These are phyloP conservation scores for Lathyrus sativus DNA, from an alignment of 306 rosid genomes.

Conservation along the genomic window DNA sequence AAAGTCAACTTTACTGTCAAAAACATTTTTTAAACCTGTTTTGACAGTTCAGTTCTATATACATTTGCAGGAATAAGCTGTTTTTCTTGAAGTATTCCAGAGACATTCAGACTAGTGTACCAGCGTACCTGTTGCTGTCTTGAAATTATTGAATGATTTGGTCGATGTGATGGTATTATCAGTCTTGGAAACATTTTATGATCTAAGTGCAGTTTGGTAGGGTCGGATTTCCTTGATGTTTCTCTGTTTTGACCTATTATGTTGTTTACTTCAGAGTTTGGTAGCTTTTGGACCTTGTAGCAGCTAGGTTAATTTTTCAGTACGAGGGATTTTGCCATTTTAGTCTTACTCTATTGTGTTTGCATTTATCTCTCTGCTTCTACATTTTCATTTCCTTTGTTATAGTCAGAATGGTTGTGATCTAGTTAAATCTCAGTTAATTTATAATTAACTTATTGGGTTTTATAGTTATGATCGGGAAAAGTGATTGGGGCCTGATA, in stretches of 20 bases:
- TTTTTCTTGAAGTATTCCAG: slow-evolving; percentile 29
- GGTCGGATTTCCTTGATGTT: slow-evolving; percentile 50
- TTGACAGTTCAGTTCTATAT: slow-evolving; percentile 16
- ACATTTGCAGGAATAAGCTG: slow-evolving; percentile 53
- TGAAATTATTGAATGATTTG: slow-evolving; percentile 42
- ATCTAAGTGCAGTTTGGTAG: slow-evolving; percentile 65
- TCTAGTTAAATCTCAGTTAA: slow-evolving; percentile 37
- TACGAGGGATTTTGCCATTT: slow-evolving; percentile 33
- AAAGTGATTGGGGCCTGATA: slow-evolving; percentile 62
- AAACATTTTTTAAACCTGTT: not conserved
- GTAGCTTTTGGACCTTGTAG: slow-evolving; percentile 46
- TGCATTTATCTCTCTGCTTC: slow-evolving; percentile 11
- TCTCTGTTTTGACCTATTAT: slow-evolving; percentile 45
- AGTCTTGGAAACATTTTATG: slow-evolving; percentile 42
- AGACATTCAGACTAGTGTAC: slow-evolving; percentile 29
- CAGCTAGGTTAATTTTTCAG: slow-evolving; percentile 40
- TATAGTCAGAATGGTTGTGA: slow-evolving; percentile 32
- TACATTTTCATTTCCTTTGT: slow-evolving; percentile 17
- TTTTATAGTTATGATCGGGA: slow-evolving; percentile 83
- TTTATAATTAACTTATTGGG: slow-evolving; percentile 69
- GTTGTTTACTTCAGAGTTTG: slow-evolving; percentile 37
- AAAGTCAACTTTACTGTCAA: not conserved
- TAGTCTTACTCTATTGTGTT: slow-evolving; percentile 12
- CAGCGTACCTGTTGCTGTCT: slow-evolving; percentile 47
- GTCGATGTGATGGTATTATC: slow-evolving; percentile 51